Evolutionary conservation across 768 basidiomycete genomes (phyloP).

Genomic region (Lentinula raphanica): DNA sequence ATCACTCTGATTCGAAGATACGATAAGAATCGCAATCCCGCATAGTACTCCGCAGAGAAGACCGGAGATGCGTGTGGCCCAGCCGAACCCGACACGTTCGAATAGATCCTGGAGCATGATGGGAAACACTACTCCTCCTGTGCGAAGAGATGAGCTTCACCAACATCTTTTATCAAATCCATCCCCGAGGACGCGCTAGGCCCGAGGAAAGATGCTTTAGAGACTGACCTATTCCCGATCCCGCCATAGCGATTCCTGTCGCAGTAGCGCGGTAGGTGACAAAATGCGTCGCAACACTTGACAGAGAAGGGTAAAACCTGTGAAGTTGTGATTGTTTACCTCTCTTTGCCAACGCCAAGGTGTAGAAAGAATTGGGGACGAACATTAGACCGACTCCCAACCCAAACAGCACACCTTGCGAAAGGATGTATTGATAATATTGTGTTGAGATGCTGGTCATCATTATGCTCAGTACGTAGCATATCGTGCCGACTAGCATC

Average conservation of each 20-base stretch:
- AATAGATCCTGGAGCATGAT: conserved; percentile 59
- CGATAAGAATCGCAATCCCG: conserved; percentile 38
- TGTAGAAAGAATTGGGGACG: conserved; percentile 18
- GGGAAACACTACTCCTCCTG: conserved; percentile 69
- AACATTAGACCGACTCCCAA: conserved; percentile 61
- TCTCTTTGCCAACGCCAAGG: not conserved
- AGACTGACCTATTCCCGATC: conserved; percentile 55
- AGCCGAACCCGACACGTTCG: conserved; percentile 49
- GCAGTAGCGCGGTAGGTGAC: conserved; percentile 62
- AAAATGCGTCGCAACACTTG: conserved; percentile 66
- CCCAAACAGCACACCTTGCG: conserved; percentile 63
- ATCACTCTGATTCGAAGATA: conserved; percentile 25
- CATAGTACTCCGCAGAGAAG: conserved; percentile 47
- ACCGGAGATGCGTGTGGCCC: conserved; percentile 56
- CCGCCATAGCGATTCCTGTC: conserved; percentile 63
- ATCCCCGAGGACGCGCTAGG: not conserved
- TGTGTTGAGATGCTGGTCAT: conserved; percentile 52
- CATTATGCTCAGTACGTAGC: conserved; percentile 49
- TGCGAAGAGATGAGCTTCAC: not conserved
- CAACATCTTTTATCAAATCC: not conserved
- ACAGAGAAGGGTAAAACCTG: conserved; percentile 68
- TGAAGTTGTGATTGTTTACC: not conserved
- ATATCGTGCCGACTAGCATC: conserved; percentile 45
- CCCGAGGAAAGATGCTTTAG: not conserved
- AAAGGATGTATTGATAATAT: conserved; percentile 58